phyloP scores from a whole-genome alignment of 129 eudicot species.

The Rutidosis leptorrhynchoides region DNA sequence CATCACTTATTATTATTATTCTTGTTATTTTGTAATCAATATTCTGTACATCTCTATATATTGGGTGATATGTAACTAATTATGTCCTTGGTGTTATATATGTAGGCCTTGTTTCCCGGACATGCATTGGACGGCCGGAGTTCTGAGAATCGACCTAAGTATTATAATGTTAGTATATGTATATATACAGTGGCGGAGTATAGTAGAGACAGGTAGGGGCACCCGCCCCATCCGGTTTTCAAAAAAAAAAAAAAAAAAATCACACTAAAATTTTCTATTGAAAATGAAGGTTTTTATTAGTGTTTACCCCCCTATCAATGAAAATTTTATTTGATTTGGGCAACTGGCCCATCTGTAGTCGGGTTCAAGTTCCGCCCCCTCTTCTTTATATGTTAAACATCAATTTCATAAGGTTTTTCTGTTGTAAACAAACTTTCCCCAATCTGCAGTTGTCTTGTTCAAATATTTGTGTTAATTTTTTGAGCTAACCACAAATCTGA shows the following conservation, averaged over 20 bases:
- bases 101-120: constrained; percentile 16
- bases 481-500: not conserved
- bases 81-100: not conserved
- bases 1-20: not conserved
- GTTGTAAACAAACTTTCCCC: not conserved
- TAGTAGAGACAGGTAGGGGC: too few species aligned
- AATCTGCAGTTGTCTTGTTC: not conserved
- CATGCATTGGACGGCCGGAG: constrained; percentile 22
- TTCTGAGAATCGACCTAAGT: constrained; percentile 20
- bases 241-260: too few species aligned
- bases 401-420: not conserved
- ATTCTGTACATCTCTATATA: not conserved
- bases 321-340: too few species aligned
- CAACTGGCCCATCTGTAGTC: too few species aligned
- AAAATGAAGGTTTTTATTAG: too few species aligned
- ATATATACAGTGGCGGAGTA: not conserved
- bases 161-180: constrained; percentile 7
- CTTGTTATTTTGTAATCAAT: not conserved
- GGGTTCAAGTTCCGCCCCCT: too few species aligned
- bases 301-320: too few species aligned
- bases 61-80: not conserved
- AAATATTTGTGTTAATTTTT: not conserved
- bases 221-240: too few species aligned
- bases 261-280: too few species aligned
- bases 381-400: constrained; percentile 4